Evolutionary conservation across 2,329 filamentous ascomycete species (phyloP).

Genomic region (Cladophialophora carrionii): DNA sequence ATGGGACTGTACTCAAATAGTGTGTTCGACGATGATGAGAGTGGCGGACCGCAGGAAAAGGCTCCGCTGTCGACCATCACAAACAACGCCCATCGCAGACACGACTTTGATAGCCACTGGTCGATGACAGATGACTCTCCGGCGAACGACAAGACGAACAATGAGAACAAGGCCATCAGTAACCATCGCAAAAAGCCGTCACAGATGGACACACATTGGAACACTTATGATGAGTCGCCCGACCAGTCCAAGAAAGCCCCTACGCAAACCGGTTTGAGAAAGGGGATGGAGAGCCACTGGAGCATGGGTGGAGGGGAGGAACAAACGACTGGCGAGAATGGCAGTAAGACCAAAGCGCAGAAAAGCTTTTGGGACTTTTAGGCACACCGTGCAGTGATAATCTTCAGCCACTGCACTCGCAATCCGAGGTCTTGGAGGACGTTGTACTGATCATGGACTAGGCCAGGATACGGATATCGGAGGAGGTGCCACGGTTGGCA

Average conservation of each 20-base stretch:
- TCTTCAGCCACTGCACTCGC: not conserved
- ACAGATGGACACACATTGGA: slow-evolving; percentile 66
- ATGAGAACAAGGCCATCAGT: slow-evolving; percentile 52
- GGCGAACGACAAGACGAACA: slow-evolving; percentile 47
- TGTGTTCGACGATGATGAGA: slow-evolving; percentile 66
- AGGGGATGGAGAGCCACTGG: slow-evolving; percentile 42
- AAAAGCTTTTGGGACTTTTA: slow-evolving; percentile 40
- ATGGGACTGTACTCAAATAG: slow-evolving; percentile 77
- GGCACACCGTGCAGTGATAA: slow-evolving; percentile 4
- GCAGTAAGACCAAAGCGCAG: slow-evolving; percentile 18
- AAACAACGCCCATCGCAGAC: slow-evolving; percentile 72
- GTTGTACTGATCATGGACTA: slow-evolving; percentile 1
- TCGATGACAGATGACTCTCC: slow-evolving; percentile 71
- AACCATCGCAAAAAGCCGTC: slow-evolving; percentile 69
- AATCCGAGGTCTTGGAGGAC: not conserved
- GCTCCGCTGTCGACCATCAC: slow-evolving; percentile 67
- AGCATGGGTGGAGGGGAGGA: slow-evolving; percentile 29
- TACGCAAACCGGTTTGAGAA: slow-evolving; percentile 22
- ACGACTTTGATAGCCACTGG: slow-evolving; percentile 80
- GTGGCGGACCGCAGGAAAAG: slow-evolving; percentile 42
- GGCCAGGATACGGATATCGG: not conserved
- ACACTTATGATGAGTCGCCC: slow-evolving; percentile 47
- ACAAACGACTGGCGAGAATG: slow-evolving; percentile 11
- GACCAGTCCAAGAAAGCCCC: slow-evolving; percentile 40
- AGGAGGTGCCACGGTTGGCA: slow-evolving; percentile 6